A percentile compares a stretch with the other conserved stretches of the same genome.
Conservation (phyloP, 257 asterid species). For the Cynanchum wilfordii region DNA sequence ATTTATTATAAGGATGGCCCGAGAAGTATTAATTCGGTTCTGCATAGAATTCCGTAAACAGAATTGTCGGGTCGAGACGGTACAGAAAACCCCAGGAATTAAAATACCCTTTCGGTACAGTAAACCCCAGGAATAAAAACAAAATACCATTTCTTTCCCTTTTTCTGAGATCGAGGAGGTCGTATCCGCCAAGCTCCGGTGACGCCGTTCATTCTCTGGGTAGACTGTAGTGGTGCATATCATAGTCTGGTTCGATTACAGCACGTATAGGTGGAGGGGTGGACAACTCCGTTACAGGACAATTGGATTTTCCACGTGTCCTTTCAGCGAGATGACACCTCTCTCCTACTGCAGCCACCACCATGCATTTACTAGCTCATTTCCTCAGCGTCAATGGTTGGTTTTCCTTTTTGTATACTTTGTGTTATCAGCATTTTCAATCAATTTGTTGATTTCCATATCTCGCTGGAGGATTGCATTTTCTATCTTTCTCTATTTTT, state of each 20-base stretch:
- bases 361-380: not conserved
- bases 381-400: slow-evolving; percentile 11
- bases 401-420: not conserved
- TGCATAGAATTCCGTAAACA: too few relatives aligned
- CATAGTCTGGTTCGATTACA: not conserved
- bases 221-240: not conserved
- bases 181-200: not conserved
- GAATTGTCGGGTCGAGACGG: too few relatives aligned
- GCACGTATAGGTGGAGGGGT: not conserved
- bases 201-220: not conserved
- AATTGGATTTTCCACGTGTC: not conserved
- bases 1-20: too few relatives aligned
- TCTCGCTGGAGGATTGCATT: not conserved
- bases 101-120: not conserved
- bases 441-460: not conserved
- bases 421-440: not conserved
- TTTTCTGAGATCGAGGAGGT: not conserved
- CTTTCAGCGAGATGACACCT: not conserved
- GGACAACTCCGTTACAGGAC: not conserved
- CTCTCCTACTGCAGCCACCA: not conserved
- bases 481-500: too few relatives aligned
- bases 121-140: not conserved
- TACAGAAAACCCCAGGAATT: not conserved
- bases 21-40: too few relatives aligned
- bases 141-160: not conserved